Evolutionary conservation across 2,329 filamentous ascomycete genomes (phyloP).

Genomic region (Aspergillus ochraceoroseus): DNA sequence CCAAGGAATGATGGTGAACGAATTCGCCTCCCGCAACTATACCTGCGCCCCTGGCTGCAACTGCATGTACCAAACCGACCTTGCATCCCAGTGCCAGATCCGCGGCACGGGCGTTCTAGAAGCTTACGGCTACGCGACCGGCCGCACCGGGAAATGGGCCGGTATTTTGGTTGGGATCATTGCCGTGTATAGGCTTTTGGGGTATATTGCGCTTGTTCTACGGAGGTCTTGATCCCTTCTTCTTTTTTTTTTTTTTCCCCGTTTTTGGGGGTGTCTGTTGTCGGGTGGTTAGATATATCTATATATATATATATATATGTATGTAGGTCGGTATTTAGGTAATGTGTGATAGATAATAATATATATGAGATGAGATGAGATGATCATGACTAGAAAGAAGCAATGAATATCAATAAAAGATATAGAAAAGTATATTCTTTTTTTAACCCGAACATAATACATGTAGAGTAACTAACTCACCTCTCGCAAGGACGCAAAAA

Average conservation of each 20-base stretch:
- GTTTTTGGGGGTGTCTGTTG: background rate
- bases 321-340: no score
- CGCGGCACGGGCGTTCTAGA: constrained; percentile 65
- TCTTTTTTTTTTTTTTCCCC: background rate
- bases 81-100: constrained; percentile 63
- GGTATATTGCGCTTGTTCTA: constrained; percentile 55
- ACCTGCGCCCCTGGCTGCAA: constrained; percentile 55
- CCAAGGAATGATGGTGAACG: constrained; percentile 89
- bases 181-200: constrained; percentile 64
- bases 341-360: no score
- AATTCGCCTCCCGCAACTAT: constrained; percentile 65
- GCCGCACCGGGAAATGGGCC: constrained; percentile 62
- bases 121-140: constrained; percentile 63
- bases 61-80: constrained; percentile 65
- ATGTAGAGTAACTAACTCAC: no score
- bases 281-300: no score
- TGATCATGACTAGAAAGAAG: no score
- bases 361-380: no score
- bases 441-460: no score
- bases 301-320: no score
- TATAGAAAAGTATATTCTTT: no score
- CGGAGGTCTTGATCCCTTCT: constrained; percentile 10
- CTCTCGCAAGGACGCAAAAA: no score
- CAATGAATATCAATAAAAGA: no score
- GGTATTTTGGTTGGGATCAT: constrained; percentile 76